These are phyloP conservation scores for Colletotrichum gloeosporioides DNA, from an alignment of 2,329 filamentous ascomycete species.

Conservation along the genomic window DNA sequence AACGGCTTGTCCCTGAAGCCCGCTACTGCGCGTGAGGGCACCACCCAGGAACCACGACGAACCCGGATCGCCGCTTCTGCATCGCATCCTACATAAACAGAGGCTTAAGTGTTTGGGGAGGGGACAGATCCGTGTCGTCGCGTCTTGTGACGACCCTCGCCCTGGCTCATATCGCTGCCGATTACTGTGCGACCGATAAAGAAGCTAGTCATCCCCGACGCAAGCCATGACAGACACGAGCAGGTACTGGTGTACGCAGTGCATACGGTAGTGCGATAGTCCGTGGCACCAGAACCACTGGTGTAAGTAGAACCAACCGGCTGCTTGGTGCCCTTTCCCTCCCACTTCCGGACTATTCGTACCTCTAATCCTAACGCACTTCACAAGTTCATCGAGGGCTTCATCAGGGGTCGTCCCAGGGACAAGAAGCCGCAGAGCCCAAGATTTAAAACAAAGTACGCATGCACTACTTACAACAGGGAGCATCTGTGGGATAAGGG, in stretches of 20 bases:
- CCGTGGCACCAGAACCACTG: not conserved
- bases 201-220: not conserved
- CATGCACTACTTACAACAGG: not conserved
- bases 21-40: not conserved
- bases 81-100: conserved; percentile 2
- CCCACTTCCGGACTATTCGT: not conserved
- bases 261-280: not conserved
- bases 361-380: not conserved
- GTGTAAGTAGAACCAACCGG: not conserved
- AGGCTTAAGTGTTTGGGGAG: conserved; percentile 3
- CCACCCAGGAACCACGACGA: not conserved
- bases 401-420: not conserved
- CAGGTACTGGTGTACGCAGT: not conserved
- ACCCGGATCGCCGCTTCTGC: conserved; percentile 10
- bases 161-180: not conserved
- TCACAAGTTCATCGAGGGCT: not conserved
- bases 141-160: not conserved
- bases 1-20: not conserved
- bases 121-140: not conserved
- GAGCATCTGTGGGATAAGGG: not conserved
- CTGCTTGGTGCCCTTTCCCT: not conserved
- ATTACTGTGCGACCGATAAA: not conserved
- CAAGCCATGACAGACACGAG: not conserved
- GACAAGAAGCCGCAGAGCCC: not conserved
- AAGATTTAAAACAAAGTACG: not conserved